These are phyloP conservation scores for Solanum infundibuliforme DNA, from an alignment of 257 asterid genomes.

Conservation along the genomic window DNA sequence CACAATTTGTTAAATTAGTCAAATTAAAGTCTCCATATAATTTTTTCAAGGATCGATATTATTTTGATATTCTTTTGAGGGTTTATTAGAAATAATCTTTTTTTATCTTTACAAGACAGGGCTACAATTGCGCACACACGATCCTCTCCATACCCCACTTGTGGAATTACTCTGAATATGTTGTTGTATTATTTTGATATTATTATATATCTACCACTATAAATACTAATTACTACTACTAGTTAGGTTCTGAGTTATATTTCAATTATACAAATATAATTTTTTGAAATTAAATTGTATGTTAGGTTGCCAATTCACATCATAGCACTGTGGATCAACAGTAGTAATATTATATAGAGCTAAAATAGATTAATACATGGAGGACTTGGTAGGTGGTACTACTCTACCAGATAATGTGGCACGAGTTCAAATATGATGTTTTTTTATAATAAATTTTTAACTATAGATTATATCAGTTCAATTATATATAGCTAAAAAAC, in stretches of 20 bases:
- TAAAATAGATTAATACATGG: neutral
- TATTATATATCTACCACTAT: neutral
- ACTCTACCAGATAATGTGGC: neutral
- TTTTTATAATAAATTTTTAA: too few species aligned
- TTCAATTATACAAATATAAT: neutral
- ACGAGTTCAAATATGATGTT: neutral
- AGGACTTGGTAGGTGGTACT: neutral
- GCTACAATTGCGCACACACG: neutral
- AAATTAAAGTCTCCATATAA: neutral
- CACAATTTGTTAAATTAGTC: neutral
- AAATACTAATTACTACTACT: neutral
- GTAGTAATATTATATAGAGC: neutral
- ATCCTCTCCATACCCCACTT: too few species aligned
- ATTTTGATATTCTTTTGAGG: neutral
- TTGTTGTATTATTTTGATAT: neutral
- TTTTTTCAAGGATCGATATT: neutral
- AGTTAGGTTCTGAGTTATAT: neutral
- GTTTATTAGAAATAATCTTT: accelerated
- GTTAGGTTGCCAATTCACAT: neutral
- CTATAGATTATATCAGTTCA: neutral
- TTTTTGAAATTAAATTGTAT: neutral
- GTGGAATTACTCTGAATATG: accelerated
- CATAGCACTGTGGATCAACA: neutral
- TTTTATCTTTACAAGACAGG: neutral
- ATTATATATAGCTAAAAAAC: too few species aligned